Percentiles rank a stretch among this genome's conserved stretches.
Evolutionary conservation across 495 filamentous ascomycete genomes (phyloP).

Genomic region (Hyphodiscus hymeniophilus): DNA sequence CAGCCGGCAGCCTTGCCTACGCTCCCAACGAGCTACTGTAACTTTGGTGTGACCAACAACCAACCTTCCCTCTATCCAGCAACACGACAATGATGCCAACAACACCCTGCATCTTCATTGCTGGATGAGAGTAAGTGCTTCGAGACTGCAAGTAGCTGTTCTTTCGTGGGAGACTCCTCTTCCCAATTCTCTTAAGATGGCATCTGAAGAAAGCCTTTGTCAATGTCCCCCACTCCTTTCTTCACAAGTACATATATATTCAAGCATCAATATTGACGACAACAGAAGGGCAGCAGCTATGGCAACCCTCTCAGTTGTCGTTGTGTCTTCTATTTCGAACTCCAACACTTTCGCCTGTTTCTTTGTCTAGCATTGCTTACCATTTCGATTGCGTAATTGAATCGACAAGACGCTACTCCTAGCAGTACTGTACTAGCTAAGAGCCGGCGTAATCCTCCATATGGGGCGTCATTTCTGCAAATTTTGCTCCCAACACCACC

Average conservation of each 20-base stretch:
- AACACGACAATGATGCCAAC: too few species aligned
- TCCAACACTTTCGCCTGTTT: neutral
- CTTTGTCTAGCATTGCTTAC: neutral
- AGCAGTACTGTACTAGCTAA: too few species aligned
- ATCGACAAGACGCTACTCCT: neutral
- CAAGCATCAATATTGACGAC: neutral
- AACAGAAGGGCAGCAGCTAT: neutral
- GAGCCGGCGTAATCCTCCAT: neutral
- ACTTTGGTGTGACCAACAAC: too few species aligned
- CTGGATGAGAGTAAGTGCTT: constrained; percentile 2
- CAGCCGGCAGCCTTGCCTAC: too few species aligned
- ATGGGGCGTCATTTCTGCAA: neutral
- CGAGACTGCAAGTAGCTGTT: constrained; percentile 7
- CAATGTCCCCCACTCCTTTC: neutral
- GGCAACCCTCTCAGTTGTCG: neutral
- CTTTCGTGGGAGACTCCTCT: neutral
- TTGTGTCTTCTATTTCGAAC: neutral
- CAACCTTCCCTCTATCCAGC: too few species aligned
- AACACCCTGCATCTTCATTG: too few species aligned
- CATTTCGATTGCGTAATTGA: neutral
- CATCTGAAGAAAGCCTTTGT: neutral
- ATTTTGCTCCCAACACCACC: neutral
- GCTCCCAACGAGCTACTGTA: too few species aligned
- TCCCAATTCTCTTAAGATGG: neutral
- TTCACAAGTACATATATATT: too few species aligned